These are phyloP conservation scores for Zygosaccharomyces sapae DNA, from an alignment of 1,139 yeast genomes.

Conservation along the genomic window DNA sequence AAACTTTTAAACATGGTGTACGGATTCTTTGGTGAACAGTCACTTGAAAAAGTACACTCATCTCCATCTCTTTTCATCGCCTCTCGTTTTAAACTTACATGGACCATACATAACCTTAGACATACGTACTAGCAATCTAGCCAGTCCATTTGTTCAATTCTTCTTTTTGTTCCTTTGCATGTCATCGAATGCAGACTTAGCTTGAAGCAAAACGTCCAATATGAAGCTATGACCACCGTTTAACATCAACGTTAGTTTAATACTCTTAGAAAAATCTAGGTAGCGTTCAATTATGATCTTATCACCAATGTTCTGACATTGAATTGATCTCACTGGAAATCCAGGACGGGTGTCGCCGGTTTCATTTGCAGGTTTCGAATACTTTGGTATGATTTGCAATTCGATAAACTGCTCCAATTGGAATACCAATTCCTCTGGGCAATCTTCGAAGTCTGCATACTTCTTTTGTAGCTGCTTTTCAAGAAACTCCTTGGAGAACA, in stretches of 20 bases:
- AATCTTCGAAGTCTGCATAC: conserved; percentile 35
- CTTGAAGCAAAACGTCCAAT: conserved; percentile 41
- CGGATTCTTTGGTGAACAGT: too few species aligned
- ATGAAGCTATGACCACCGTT: conserved; percentile 47
- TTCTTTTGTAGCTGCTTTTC: conserved; percentile 30
- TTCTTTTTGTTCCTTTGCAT: conserved; percentile 29
- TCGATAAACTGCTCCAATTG: conserved; percentile 36
- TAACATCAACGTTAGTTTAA: conserved; percentile 39
- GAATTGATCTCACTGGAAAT: conserved; percentile 9
- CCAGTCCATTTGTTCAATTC: neutral
- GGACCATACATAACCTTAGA: too few species aligned
- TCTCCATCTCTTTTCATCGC: too few species aligned
- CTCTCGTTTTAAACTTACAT: too few species aligned
- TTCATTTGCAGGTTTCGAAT: conserved; percentile 11
- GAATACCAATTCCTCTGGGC: conserved; percentile 34
- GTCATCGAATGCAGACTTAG: conserved; percentile 39
- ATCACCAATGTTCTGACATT: conserved; percentile 20
- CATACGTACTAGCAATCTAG: too few species aligned
- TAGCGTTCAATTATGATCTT: conserved; percentile 33
- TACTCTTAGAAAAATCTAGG: conserved; percentile 40
- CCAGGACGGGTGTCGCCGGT: conserved; percentile 6
- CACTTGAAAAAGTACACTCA: too few species aligned
- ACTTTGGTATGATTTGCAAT: conserved; percentile 27
- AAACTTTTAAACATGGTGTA: too few species aligned
- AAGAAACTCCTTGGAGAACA: conserved; percentile 34